phyloP scores from a whole-genome alignment of 2,329 filamentous ascomycete genomes.

The Aspergillus fructus region DNA sequence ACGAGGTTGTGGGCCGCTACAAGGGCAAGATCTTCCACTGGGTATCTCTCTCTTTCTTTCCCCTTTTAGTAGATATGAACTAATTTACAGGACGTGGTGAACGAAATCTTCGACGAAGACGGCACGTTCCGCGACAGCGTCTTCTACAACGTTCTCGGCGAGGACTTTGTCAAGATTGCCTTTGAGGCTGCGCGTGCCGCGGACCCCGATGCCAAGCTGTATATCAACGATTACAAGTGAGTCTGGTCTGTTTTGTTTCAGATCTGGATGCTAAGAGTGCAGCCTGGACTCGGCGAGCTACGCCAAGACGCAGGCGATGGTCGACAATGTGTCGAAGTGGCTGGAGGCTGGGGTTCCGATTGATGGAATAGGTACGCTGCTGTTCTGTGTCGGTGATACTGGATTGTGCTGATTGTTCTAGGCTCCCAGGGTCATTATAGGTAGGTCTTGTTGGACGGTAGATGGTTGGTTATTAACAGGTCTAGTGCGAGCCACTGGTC shows the following conservation, averaged over 20 bases:
- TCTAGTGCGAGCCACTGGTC: slow-evolving; percentile 32
- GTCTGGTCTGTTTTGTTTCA: slow-evolving; percentile 1
- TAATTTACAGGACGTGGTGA: slow-evolving; percentile 28
- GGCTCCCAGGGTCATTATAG: slow-evolving; percentile 58
- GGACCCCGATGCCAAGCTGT: slow-evolving; percentile 67
- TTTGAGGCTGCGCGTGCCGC: slow-evolving; percentile 67
- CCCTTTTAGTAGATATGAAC: too few relatives aligned
- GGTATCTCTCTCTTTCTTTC: slow-evolving; percentile 17
- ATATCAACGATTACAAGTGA: slow-evolving; percentile 68
- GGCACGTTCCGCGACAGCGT: slow-evolving; percentile 60
- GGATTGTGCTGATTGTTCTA: neutral
- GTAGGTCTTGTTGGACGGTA: too few relatives aligned
- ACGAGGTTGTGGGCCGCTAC: slow-evolving; percentile 34
- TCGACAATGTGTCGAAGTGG: slow-evolving; percentile 63
- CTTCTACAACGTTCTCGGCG: slow-evolving; percentile 67
- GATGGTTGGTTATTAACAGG: too few relatives aligned
- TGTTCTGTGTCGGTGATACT: too few relatives aligned
- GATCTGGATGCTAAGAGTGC: slow-evolving; percentile 21
- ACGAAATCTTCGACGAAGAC: slow-evolving; percentile 49
- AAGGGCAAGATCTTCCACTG: slow-evolving; percentile 38
- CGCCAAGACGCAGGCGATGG: slow-evolving; percentile 59
- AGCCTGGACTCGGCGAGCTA: slow-evolving; percentile 63
- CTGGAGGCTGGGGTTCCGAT: slow-evolving; percentile 61
- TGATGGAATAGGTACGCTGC: slow-evolving; percentile 65
- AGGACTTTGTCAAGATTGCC: slow-evolving; percentile 68